Conservation (phyloP, 2,329 filamentous ascomycete genomes). For the Botryotinia calthae region DNA sequence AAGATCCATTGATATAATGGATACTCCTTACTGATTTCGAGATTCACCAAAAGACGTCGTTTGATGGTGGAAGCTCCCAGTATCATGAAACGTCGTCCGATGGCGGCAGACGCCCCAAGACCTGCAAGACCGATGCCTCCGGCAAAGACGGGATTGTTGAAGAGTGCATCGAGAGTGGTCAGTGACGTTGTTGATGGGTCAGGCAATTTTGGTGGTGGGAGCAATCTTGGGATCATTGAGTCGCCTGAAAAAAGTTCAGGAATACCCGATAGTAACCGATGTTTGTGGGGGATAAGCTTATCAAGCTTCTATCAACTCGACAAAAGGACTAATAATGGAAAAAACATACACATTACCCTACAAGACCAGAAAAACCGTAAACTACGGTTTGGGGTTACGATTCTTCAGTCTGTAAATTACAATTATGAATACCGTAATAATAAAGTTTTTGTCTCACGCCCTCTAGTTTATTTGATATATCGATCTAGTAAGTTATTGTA, state of each 20-base stretch:
- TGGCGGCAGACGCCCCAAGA: constrained; percentile 75
- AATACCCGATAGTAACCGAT: constrained; percentile 9
- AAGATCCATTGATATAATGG: constrained; percentile 92
- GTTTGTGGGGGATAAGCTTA: neutral
- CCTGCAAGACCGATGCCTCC: constrained; percentile 88
- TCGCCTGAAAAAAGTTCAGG: constrained; percentile 3
- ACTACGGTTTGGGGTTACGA: too few relatives aligned
- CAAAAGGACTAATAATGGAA: too few relatives aligned
- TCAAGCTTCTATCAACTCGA: neutral
- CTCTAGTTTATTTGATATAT: too few relatives aligned
- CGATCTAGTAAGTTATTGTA: too few relatives aligned
- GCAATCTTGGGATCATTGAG: neutral
- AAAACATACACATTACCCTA: neutral
- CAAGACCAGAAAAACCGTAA: too few relatives aligned
- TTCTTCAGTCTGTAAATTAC: too few relatives aligned
- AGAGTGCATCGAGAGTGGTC: constrained; percentile 55
- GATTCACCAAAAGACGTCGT: constrained; percentile 84
- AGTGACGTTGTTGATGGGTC: constrained; percentile 26
- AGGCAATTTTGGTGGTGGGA: constrained; percentile 8
- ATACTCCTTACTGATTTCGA: constrained; percentile 94
- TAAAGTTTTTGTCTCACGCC: too few relatives aligned
- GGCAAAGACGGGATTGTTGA: constrained; percentile 62
- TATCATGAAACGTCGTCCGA: constrained; percentile 75
- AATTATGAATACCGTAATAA: too few relatives aligned
- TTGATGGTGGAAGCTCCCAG: constrained; percentile 71